Conservation (phyloP, 805 yeast genomes). For the Teunomyces kruisii region DNA sequence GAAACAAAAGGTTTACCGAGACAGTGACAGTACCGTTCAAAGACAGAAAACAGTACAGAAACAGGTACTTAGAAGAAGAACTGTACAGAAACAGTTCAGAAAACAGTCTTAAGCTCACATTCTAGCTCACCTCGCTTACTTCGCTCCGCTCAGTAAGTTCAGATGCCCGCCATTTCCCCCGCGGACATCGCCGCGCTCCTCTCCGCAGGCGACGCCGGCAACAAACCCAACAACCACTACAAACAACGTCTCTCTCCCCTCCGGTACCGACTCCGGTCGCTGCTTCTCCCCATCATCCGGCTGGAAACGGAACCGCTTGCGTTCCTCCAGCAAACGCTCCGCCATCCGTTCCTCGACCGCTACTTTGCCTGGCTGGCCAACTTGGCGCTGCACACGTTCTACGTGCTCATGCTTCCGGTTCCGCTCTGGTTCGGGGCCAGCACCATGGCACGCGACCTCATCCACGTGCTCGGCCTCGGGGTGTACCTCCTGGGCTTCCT, state of each 20-base stretch:
- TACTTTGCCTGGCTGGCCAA: conserved; percentile 88
- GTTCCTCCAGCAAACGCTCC: conserved; percentile 49
- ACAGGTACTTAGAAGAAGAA: no score
- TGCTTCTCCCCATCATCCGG: conserved; percentile 55
- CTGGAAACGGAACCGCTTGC: conserved; percentile 64
- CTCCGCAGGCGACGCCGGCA: conserved; percentile 65
- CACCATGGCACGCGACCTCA: conserved; percentile 56
- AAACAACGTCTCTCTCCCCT: conserved; percentile 52
- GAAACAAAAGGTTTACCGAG: no score
- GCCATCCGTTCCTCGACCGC: conserved; percentile 57
- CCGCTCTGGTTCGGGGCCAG: conserved; percentile 79
- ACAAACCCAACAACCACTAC: conserved; percentile 66
- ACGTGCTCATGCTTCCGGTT: conserved; percentile 82
- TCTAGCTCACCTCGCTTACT: no score
- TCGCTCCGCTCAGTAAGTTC: no score
- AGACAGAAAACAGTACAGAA: no score
- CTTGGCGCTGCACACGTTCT: conserved; percentile 91
- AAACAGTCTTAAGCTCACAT: no score
- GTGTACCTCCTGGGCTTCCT: conserved; percentile 69
- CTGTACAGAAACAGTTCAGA: no score
- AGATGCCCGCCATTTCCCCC: conserved; percentile 9
- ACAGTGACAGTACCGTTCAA: no score
- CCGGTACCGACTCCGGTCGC: conserved; percentile 54
- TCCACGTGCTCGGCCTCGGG: conserved; percentile 63
- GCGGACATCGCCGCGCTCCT: conserved; percentile 12